Percentiles rank a stretch among this genome's conserved stretches.
Evolutionary conservation across 495 filamentous ascomycete species (phyloP).

Genomic region (Saxophila tyrrhenica): DNA sequence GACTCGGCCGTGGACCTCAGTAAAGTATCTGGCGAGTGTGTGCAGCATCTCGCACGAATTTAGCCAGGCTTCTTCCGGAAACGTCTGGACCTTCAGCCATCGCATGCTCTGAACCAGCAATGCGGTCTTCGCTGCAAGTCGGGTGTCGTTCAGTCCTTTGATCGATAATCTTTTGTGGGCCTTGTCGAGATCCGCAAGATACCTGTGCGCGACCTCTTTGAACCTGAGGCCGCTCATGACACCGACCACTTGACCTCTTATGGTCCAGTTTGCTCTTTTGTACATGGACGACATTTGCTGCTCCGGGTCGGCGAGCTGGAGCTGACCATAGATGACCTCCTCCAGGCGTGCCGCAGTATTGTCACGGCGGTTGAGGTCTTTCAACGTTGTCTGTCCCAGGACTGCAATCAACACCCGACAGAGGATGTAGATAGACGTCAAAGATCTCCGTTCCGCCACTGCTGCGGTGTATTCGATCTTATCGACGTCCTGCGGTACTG

Average conservation of each 20-base stretch:
- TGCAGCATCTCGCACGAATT: constrained; percentile 82
- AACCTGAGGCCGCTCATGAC: constrained; percentile 93
- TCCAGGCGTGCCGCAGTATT: constrained; percentile 66
- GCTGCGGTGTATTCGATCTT: constrained; percentile 50
- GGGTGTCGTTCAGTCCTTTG: constrained; percentile 44
- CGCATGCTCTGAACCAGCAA: constrained; percentile 83
- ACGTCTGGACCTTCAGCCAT: constrained; percentile 60
- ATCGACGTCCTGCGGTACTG: constrained; percentile 4
- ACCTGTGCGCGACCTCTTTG: constrained; percentile 66
- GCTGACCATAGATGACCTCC: constrained; percentile 84
- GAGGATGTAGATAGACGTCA: constrained; percentile 86
- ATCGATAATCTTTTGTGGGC: constrained; percentile 57
- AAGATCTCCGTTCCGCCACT: constrained; percentile 74
- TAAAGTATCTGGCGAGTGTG: constrained; percentile 67
- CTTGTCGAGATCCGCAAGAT: constrained; percentile 64
- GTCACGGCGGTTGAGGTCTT: constrained; percentile 63
- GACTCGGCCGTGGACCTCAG: constrained; percentile 68
- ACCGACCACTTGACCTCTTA: constrained; percentile 81
- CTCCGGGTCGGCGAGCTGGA: constrained; percentile 78
- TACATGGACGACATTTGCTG: constrained; percentile 66
- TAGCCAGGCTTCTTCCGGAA: constrained; percentile 65
- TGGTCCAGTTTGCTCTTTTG: constrained; percentile 84
- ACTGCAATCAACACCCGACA: constrained; percentile 91
- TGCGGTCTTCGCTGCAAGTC: constrained; percentile 69
- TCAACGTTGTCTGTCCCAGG: constrained; percentile 72